These are phyloP conservation scores for Botrytis galanthina DNA, from an alignment of 2,329 filamentous ascomycete genomes.

Conservation along the genomic window DNA sequence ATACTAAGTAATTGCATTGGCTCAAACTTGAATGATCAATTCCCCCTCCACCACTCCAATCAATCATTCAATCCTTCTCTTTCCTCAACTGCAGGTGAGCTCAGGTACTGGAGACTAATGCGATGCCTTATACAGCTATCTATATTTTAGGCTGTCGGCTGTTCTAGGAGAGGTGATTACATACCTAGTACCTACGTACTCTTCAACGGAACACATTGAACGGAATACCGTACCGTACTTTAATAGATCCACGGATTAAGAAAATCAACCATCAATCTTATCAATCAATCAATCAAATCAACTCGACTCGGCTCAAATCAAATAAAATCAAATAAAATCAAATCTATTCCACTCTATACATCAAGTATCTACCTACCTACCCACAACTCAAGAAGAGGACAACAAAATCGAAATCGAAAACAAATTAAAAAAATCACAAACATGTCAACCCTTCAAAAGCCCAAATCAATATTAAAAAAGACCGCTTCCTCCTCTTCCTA, in stretches of 20 bases:
- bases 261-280: background rate
- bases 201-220: background rate
- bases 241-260: background rate
- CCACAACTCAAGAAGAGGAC: background rate
- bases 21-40: too few species aligned
- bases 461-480: conserved; percentile 62
- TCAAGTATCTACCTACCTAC: background rate
- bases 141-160: background rate
- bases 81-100: background rate
- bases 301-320: background rate
- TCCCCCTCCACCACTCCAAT: background rate
- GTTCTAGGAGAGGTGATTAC: background rate
- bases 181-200: background rate
- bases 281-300: conserved; percentile 4
- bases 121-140: background rate
- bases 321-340: background rate
- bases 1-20: too few species aligned
- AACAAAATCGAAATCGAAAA: background rate
- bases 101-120: background rate
- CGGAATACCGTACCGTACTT: background rate
- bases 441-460: conserved; percentile 33
- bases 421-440: background rate
- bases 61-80: background rate
- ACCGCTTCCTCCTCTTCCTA: conserved; percentile 43
- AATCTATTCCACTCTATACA: background rate